phyloP scores from a whole-genome alignment of 345 rosid species.

The Abelmoschus esculentus region DNA sequence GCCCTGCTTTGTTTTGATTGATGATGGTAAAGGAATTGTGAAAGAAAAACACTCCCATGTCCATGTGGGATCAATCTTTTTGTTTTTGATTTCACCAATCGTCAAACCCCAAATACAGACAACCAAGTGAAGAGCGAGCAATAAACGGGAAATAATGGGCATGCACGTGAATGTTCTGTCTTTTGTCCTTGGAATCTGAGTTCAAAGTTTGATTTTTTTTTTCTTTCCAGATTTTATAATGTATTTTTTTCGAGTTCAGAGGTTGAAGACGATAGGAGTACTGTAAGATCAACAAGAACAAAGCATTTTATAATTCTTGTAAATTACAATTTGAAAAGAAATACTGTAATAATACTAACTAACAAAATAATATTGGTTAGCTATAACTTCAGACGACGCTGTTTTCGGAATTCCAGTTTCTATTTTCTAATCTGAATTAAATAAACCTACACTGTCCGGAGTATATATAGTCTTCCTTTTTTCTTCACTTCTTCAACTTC shows the following conservation, averaged over 20 bases:
- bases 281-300: too few relatives aligned
- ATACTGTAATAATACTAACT: too few relatives aligned
- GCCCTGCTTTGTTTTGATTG: background rate
- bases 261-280: too few relatives aligned
- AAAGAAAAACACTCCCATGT: background rate
- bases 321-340: too few relatives aligned
- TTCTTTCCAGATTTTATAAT: too few relatives aligned
- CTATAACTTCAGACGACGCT: background rate
- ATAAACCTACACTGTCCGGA: background rate
- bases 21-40: background rate
- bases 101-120: background rate
- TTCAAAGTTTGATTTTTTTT: too few relatives aligned
- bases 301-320: too few relatives aligned
- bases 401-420: background rate
- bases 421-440: background rate
- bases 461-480: background rate
- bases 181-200: background rate
- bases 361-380: too few relatives aligned
- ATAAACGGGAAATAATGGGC: background rate
- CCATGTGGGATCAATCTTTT: background rate
- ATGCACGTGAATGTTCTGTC: background rate
- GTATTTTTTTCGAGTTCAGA: too few relatives aligned
- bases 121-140: background rate
- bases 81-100: background rate
- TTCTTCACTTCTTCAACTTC: constrained; percentile 1